Conservation (phyloP, 2,329 filamentous ascomycete genomes). For the Lasiodiplodia hormozganensis region DNA sequence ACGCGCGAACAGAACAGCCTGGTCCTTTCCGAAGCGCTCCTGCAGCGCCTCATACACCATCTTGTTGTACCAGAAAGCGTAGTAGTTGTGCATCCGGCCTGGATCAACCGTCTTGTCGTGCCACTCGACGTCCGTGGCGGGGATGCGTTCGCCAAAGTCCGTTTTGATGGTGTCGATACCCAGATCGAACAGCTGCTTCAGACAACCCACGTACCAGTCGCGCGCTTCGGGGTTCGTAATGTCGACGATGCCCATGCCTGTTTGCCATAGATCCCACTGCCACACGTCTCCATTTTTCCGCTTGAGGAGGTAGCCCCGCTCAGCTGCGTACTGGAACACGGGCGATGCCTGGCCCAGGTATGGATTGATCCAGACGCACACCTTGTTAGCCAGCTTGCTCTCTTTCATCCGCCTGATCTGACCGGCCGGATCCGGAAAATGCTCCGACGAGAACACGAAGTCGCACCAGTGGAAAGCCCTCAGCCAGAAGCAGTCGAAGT, state of each 20-base stretch:
- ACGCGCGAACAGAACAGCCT: conserved; percentile 72
- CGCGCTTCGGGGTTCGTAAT: conserved; percentile 75
- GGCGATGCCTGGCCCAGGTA: conserved; percentile 75
- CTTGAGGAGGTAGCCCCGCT: conserved; percentile 73
- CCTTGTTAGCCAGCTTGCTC: conserved; percentile 63
- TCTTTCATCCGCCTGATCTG: conserved; percentile 71
- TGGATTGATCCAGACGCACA: conserved; percentile 79
- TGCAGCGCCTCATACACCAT: conserved; percentile 71
- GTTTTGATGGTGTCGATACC: conserved; percentile 78
- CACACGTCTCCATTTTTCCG: conserved; percentile 72
- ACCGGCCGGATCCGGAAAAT: conserved; percentile 71
- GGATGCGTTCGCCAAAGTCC: conserved; percentile 77
- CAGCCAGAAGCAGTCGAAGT: conserved; percentile 82
- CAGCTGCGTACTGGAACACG: conserved; percentile 68
- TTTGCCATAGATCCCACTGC: conserved; percentile 81
- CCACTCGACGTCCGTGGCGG: conserved; percentile 70
- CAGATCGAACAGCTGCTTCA: conserved; percentile 69
- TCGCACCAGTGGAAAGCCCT: conserved; percentile 78
- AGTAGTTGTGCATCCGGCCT: conserved; percentile 77
- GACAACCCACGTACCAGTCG: conserved; percentile 68
- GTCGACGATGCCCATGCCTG: conserved; percentile 76
- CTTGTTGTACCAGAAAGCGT: conserved; percentile 76
- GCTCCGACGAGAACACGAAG: conserved; percentile 72
- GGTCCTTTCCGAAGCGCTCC: conserved; percentile 55
- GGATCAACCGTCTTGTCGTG: conserved; percentile 66